These are phyloP conservation scores for Suillus americanus DNA, from an alignment of 768 basidiomycete genomes.

Conservation along the genomic window DNA sequence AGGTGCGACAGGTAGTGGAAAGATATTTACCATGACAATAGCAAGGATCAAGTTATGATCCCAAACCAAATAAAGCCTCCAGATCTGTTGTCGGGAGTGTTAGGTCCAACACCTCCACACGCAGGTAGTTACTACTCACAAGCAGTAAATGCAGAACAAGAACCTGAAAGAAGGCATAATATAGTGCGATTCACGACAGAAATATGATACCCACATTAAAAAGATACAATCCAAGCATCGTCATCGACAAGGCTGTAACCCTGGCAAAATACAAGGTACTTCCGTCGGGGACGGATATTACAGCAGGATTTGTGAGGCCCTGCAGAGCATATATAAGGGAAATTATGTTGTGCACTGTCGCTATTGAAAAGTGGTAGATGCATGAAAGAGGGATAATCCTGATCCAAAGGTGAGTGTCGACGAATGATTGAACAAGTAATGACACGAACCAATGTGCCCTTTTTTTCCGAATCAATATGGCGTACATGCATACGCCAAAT, in stretches of 20 bases:
- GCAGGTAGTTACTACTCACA: background rate
- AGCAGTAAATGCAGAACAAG: slow-evolving; percentile 5
- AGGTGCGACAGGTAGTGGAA: background rate
- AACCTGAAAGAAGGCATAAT: background rate
- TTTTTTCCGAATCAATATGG: background rate
- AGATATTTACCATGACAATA: background rate
- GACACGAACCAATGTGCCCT: slow-evolving; percentile 5
- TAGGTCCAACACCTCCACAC: background rate
- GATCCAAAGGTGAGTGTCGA: background rate
- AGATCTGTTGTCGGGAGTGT: slow-evolving; percentile 3
- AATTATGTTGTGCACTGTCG: background rate
- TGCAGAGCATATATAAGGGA: background rate
- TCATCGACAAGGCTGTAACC: background rate
- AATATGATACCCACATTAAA: background rate
- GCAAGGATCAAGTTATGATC: background rate
- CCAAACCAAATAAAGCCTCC: slow-evolving; percentile 8
- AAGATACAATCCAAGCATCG: background rate
- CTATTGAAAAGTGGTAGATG: background rate
- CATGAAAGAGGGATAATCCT: slow-evolving; percentile 3
- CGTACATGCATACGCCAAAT: slow-evolving; percentile 7
- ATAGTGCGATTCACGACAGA: background rate
- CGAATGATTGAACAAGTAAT: background rate
- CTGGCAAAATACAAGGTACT: background rate
- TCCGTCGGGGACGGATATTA: background rate
- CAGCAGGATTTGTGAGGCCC: background rate